These are phyloP conservation scores for Centaurea solstitialis DNA, from an alignment of 129 eudicot species.

Conservation along the genomic window DNA sequence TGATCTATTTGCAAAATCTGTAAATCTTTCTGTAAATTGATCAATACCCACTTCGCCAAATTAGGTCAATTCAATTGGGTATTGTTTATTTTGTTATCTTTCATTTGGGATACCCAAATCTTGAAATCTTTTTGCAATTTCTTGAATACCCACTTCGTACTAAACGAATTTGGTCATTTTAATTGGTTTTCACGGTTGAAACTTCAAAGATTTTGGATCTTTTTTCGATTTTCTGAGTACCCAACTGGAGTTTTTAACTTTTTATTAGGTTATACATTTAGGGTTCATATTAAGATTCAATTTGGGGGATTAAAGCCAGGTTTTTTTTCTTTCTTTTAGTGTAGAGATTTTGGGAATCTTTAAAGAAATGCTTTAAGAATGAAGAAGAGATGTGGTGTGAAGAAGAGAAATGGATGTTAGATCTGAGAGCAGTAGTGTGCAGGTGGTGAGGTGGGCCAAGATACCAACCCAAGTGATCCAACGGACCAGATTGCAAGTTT, in stretches of 20 bases:
- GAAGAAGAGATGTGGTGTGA: conserved; percentile 70
- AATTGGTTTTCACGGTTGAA: not conserved
- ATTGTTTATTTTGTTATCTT: conserved; percentile 4
- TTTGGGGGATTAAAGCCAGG: conserved; percentile 11
- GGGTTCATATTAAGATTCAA: conserved; percentile 23
- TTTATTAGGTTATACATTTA: not conserved
- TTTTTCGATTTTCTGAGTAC: conserved; percentile 7
- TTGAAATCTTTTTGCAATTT: conserved; percentile 16
- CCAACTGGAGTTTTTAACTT: conserved; percentile 15
- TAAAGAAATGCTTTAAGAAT: conserved; percentile 25
- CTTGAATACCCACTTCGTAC: conserved; percentile 17
- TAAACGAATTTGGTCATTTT: conserved; percentile 6
- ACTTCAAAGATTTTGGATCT: not conserved
- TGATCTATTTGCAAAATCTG: conserved; percentile 29
- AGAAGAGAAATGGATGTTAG: conserved; percentile 65
- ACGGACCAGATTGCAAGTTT: conserved; percentile 63
- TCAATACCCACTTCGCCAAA: conserved; percentile 24
- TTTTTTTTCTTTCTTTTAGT: not conserved
- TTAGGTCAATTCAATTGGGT: conserved; percentile 9
- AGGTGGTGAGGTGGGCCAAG: conserved; percentile 52
- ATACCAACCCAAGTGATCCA: conserved; percentile 56
- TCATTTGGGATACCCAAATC: conserved; percentile 24
- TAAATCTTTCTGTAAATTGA: conserved; percentile 19
- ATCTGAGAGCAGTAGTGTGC: conserved; percentile 52
- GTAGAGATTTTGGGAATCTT: conserved; percentile 2